Conservation (phyloP, 192 early-diverging fungal genomes). For the Entomortierella chlamydospora region DNA sequence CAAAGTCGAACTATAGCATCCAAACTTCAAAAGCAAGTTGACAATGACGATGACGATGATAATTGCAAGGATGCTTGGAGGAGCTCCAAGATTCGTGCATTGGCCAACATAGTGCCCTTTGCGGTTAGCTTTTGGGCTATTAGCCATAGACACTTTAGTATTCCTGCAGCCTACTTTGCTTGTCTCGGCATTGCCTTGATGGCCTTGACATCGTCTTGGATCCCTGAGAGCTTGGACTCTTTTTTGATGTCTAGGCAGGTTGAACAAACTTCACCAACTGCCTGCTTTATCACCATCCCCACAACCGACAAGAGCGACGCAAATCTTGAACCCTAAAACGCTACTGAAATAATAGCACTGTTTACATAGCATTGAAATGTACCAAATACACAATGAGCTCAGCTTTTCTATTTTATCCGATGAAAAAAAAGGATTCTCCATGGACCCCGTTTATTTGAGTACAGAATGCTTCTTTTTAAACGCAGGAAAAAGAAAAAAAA, state of each 20-base stretch:
- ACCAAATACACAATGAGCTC: too few relatives aligned
- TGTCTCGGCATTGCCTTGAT: not conserved
- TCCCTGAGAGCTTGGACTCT: not conserved
- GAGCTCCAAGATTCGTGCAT: not conserved
- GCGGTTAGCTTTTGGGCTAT: not conserved
- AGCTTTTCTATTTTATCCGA: too few relatives aligned
- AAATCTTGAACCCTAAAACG: too few relatives aligned
- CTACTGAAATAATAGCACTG: too few relatives aligned
- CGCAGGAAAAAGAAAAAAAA: not conserved
- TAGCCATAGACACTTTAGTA: not conserved
- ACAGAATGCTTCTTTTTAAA: not conserved
- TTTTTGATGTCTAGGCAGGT: not conserved
- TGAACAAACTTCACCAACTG: too few relatives aligned
- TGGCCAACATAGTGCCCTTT: not conserved
- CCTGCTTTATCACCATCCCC: too few relatives aligned
- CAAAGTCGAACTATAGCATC: not conserved
- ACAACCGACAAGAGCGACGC: too few relatives aligned
- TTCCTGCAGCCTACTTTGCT: not conserved
- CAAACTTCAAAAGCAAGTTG: slow-evolving; percentile 2
- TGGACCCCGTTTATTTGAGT: not conserved
- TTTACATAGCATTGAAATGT: too few relatives aligned
- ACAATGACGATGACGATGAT: slow-evolving; percentile 4
- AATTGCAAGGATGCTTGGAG: not conserved
- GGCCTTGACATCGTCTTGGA: not conserved
- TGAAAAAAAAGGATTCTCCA: too few relatives aligned